Percentiles rank a stretch among this genome's conserved stretches.
These are phyloP conservation scores for Xylaria sp. DNA, from an alignment of 2,329 filamentous ascomycete species.

Conservation along the genomic window DNA sequence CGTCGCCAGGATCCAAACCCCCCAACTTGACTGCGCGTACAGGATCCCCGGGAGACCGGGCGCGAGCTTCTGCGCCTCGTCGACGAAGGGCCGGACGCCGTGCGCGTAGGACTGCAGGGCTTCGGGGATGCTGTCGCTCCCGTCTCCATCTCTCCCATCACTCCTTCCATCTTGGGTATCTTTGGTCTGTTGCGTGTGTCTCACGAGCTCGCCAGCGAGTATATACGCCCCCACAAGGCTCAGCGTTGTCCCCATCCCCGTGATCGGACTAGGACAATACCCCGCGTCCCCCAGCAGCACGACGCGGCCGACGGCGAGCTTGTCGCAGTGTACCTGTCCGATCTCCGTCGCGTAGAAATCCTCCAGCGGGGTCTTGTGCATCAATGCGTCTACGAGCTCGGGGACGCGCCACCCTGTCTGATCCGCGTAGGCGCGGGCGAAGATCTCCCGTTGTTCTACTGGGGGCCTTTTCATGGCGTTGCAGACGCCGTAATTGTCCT, in stretches of 20 bases:
- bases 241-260: constrained; percentile 58
- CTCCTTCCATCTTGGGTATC: too few species aligned
- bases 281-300: constrained; percentile 61
- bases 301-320: constrained; percentile 53
- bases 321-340: constrained; percentile 51
- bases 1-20: constrained; percentile 26
- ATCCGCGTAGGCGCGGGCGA: constrained; percentile 43
- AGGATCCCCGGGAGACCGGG: constrained; percentile 31
- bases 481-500: constrained; percentile 6
- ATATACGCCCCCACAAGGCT: constrained; percentile 59
- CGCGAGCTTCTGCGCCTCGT: constrained; percentile 45
- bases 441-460: constrained; percentile 33
- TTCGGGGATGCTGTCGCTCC: constrained; percentile 33
- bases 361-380: constrained; percentile 29
- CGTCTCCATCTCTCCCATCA: too few species aligned
- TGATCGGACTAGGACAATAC: constrained; percentile 54
- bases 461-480: constrained; percentile 17
- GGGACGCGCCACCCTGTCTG: constrained; percentile 2
- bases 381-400: not conserved
- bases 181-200: too few species aligned
- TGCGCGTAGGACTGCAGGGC: constrained; percentile 52
- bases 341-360: constrained; percentile 55
- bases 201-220: constrained; percentile 59
- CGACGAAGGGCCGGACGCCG: constrained; percentile 52
- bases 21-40: constrained; percentile 32